Base-by-base conservation (phyloP, 164 flowering plant species). In the Berberis thunbergii region DNA sequence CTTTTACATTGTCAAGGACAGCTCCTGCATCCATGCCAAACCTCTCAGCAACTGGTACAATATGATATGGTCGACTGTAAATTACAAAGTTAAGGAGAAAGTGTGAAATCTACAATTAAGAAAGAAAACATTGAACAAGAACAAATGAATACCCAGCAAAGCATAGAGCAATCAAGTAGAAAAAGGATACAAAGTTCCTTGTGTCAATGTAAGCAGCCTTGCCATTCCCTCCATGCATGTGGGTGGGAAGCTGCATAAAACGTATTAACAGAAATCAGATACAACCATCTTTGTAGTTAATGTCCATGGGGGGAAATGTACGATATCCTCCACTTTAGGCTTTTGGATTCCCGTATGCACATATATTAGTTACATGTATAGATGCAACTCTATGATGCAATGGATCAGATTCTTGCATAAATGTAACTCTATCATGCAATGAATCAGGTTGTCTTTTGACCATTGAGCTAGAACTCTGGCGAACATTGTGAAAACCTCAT, bases 11-110 rank as follows among this genome's bases (percentile, higher is more conserved):
- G 79, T 95, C 99, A 44, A 95, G 90, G 49, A 95, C 99, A 56
- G 97, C 99, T 71, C 85, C 90, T 8, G 97, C 81, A 54, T 95
- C 99, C 99, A 95, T 85, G 62, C 99, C 97, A 79, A 91, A 95
- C 76, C 97, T 80, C 75, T 89, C 94, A 67, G 99, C 99, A 49
- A 95, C 91, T 7, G 96, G 94, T 11, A 95, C 83, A 56, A 95
- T 87, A 41, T 97, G 78, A 76, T 95, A 97, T 41, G 99, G 97
- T 41, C 98, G 98, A 69, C 98, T 94, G 73, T 26, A 73, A 73
- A 70, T 52, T 13, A 61, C 50, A 64, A 40, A 53, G 75, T 81
- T 70, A 62, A 67, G 73, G 46, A 43, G n/a, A 50, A 43, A 49
- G 42, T 57, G 52, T 6, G 11, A n/a, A 2, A 3, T 10, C 7